phyloP scores from a whole-genome alignment of 306 rosid genomes.

The Ormosia semicastrata region DNA sequence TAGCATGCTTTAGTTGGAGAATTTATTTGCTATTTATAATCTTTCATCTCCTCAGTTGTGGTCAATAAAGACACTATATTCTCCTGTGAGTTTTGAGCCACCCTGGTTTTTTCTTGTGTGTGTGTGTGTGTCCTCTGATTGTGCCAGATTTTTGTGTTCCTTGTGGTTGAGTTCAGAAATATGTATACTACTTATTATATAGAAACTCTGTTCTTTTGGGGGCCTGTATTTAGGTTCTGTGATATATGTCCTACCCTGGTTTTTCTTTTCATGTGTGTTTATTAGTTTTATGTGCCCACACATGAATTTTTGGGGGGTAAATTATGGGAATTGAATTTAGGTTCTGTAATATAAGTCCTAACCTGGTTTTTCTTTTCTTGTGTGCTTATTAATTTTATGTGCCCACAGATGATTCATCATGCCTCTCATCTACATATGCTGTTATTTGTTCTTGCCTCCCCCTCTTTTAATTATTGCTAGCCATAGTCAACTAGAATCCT shows the following conservation, averaged over 20 bases:
- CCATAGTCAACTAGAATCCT: not conserved
- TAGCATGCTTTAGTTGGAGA: not conserved
- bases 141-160: not conserved
- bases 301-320: not conserved
- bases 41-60: not conserved
- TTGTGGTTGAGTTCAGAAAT: constrained; percentile 4
- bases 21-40: not conserved
- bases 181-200: not conserved
- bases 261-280: no score
- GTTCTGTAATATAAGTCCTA: not conserved
- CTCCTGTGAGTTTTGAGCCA: not conserved
- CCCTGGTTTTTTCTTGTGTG: not conserved
- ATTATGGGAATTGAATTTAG: not conserved
- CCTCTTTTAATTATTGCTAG: not conserved
- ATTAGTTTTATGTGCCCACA: no score
- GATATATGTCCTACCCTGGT: no score
- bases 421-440: not conserved
- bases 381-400: not conserved
- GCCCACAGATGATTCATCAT: not conserved
- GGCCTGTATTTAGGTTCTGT: not conserved
- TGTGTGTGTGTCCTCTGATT: not conserved
- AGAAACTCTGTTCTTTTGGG: not conserved
- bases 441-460: constrained; percentile 1
- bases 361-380: not conserved
- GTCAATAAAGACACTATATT: not conserved